Base-by-base conservation (phyloP, 2,329 filamentous ascomycete genomes). In the Cladosporium sphaerospermum region DNA sequence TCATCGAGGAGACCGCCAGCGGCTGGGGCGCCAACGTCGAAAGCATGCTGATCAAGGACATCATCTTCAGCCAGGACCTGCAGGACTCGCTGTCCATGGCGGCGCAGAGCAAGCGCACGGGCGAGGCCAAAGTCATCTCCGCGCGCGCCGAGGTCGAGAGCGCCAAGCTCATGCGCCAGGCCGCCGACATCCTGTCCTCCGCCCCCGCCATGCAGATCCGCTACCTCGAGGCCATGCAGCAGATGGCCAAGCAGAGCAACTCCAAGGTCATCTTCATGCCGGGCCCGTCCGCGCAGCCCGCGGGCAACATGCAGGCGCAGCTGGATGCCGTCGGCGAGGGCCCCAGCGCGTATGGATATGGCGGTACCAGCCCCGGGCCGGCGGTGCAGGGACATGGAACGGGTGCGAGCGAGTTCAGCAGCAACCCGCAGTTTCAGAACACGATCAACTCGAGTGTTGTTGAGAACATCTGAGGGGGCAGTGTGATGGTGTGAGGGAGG, bases 11-110 rank as follows among this genome's bases (percentile, higher is more conserved):
- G 62, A 93, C 96, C 1, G 92, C 93, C 5, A 77, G 82, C 9
- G 89, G 89, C 56, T 99, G 93, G 93, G 93, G 93, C 73, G 92
- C 96, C 7, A 84, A 89, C 67, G 93, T 97, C 54, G 93, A 97
- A 78, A 91, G 86, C 67, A 99, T 99, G 92, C 84, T 99, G 62
- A 92, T 99, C 81, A 97, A 99, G 76, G 93, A 99, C 72, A 95
- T 99, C 68, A 88, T 97, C 69, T 99, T 99, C 82, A 90, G 84
- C 73, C 84, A 89, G 67, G 93, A 97, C 62, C 80, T 99, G 42
- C 93, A 99, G 73, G 92, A 97, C 67, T 93, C 88, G 14, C 82
- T 99, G 46, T 95, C 89, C 68, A 97, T 99, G 93, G 93, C 93
- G 37, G 93, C 93, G 3, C 93, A 99, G 80, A 89, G 86, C 77